Evolutionary conservation across 768 basidiomycete genomes (phyloP).

Genomic region (Megacollybia marginata): DNA sequence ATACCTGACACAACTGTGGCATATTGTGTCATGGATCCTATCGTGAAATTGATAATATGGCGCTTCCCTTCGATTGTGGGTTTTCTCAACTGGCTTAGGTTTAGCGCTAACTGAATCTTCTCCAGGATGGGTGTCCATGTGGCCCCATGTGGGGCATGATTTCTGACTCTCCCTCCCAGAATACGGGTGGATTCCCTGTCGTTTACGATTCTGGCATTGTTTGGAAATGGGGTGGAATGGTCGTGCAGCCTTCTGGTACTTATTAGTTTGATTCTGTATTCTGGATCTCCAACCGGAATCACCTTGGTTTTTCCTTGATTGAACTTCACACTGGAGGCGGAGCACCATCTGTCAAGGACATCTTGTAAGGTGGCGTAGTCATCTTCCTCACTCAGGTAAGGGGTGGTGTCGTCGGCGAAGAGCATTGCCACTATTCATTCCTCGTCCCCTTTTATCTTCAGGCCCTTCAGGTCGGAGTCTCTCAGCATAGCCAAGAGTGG

Average conservation of each 20-base stretch:
- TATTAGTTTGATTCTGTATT: constrained; percentile 6
- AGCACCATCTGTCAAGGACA: constrained; percentile 18
- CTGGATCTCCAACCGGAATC: constrained; percentile 15
- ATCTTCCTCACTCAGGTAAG: no score
- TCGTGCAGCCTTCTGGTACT: constrained; percentile 1
- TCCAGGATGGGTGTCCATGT: constrained; percentile 5
- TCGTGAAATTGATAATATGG: not conserved
- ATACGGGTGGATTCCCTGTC: constrained; percentile 7
- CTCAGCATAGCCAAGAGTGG: not conserved
- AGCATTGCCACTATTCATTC: not conserved
- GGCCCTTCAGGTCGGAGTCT: not conserved
- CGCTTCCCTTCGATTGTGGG: no score
- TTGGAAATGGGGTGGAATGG: not conserved
- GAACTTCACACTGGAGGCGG: constrained; percentile 19
- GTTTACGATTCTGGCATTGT: constrained; percentile 3
- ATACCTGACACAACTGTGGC: constrained; percentile 9
- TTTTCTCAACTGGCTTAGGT: no score
- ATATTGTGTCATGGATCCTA: constrained; percentile 1
- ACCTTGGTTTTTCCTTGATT: constrained; percentile 22
- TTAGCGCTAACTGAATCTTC: no score
- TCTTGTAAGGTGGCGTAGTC: not conserved
- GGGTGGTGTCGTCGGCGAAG: no score
- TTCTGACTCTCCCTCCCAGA: constrained; percentile 11
- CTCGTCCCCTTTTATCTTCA: not conserved
- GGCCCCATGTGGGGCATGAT: not conserved